Base-by-base conservation (phyloP, 768 basidiomycete species). In the Paxillus ammoniavirescens region DNA sequence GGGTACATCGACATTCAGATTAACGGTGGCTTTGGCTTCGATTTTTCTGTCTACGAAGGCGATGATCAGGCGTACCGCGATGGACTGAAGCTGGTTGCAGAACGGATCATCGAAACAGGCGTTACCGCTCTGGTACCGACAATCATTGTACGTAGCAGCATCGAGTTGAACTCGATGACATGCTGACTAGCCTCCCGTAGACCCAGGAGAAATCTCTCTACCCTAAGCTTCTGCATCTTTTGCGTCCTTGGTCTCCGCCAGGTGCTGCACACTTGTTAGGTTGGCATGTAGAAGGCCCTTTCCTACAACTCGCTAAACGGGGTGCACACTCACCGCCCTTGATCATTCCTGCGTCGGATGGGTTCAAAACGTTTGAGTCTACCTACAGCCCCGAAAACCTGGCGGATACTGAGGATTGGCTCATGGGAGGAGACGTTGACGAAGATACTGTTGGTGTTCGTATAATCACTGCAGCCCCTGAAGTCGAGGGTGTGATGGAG, bases 271-370 rank as follows among this genome's bases (percentile, higher is more conserved):
- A 81, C 33, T 68, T 93, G 3, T 80, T 95, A 12, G 93, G 93
- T 26, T 95, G 89, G 87, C 93, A 96, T 59, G 89, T 82, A 26
- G 93, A 96, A 70, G 93, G 93, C 0, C 93, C 93, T 0, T 95
- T 94, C 74, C 77, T 94, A 41, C 86, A 91, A 50, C 72, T 82
- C 38, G 78, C 79, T n/a, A 93, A 93, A 67, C 84, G 88, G 42
- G 93, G 93, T 2, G 91, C 89, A 2, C 93, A 96, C 66, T 79
- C 87, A 1, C 81, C 83, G 3, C 74, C 82, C 3, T 83, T 82
- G 69, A 82, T 91, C 30, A 67, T 82, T 23, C 59, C 79, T 21
- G 89, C 91, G 0, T 74, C 76, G 1, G 75, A 82, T n/a, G 86
- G 87, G 5, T 79, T 83, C 56, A 71, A 73, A 23, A 78, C 87